These are phyloP conservation scores for Colletotrichum truncatum DNA, from an alignment of 2,329 filamentous ascomycete genomes.

Conservation along the genomic window DNA sequence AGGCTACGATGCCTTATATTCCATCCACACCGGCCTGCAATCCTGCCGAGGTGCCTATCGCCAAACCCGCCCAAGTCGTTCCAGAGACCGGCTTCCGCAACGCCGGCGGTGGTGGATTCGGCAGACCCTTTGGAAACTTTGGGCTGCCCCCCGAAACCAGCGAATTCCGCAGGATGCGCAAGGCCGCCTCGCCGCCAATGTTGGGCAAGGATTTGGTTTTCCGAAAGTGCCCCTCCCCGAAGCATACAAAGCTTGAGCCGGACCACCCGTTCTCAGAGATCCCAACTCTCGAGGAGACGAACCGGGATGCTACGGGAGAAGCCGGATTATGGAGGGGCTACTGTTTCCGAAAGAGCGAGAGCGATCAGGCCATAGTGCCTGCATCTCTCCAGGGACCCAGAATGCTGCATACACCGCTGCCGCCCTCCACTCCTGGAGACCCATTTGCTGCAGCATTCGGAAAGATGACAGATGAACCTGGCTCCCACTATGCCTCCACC, in stretches of 20 bases:
- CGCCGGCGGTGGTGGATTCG: conserved; percentile 45
- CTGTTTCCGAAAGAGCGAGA: conserved; percentile 57
- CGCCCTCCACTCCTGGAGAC: conserved; percentile 51
- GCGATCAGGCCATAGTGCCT: conserved; percentile 48
- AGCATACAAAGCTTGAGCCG: conserved; percentile 84
- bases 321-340: conserved; percentile 82
- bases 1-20: conserved; percentile 17
- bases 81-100: conserved; percentile 52
- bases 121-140: conserved; percentile 53
- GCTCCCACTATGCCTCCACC: conserved; percentile 36
- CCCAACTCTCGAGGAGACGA: conserved; percentile 54
- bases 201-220: conserved; percentile 84
- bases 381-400: conserved; percentile 54
- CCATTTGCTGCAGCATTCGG: conserved; percentile 53
- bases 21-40: conserved; percentile 2
- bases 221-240: conserved; percentile 83
- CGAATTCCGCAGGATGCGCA: conserved; percentile 56
- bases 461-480: conserved; percentile 52
- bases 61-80: conserved; percentile 43
- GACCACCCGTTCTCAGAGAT: conserved; percentile 69
- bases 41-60: conserved; percentile 31
- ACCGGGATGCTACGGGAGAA: conserved; percentile 64
- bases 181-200: conserved; percentile 81
- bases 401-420: conserved; percentile 61
- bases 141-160: conserved; percentile 42